A percentile compares a stretch with the other conserved stretches of the same genome.
These are phyloP conservation scores for Ophiocordyceps camponoti-leonardi DNA, from an alignment of 2,329 filamentous ascomycete genomes.

Conservation along the genomic window DNA sequence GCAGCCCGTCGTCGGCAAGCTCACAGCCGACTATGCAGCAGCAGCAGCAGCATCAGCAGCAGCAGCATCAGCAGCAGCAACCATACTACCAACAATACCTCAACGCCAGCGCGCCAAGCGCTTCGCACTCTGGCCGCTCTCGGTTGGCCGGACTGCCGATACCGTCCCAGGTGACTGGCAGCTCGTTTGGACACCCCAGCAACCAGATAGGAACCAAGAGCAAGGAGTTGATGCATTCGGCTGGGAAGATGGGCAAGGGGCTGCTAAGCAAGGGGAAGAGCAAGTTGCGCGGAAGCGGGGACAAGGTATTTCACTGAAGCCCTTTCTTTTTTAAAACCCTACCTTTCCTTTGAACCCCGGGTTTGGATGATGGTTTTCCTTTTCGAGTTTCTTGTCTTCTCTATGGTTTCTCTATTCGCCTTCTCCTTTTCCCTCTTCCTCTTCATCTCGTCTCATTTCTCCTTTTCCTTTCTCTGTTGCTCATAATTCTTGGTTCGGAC, in stretches of 20 bases:
- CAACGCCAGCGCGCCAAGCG: conserved; percentile 21
- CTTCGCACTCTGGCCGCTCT: conserved; percentile 16
- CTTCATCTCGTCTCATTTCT: conserved; percentile 1
- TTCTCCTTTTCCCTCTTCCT: not conserved
- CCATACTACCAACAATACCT: conserved; percentile 40
- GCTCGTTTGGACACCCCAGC: conserved; percentile 34
- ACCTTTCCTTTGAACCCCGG: conserved; percentile 2
- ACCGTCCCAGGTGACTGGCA: conserved; percentile 21
- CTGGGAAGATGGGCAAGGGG: conserved; percentile 80
- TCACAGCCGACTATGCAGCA: conserved; percentile 8
- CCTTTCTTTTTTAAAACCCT: conserved; percentile 12
- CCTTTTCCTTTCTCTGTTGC: not conserved
- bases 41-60: conserved; percentile 12
- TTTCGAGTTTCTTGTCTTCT: no score
- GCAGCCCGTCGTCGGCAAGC: conserved; percentile 8
- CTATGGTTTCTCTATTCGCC: not conserved
- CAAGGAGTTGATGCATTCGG: conserved; percentile 76
- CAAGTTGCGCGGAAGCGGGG: conserved; percentile 56
- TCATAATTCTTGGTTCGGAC: not conserved
- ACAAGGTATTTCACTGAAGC: conserved; percentile 73
- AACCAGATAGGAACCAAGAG: conserved; percentile 63
- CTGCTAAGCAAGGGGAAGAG: conserved; percentile 80
- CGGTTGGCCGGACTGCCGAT: conserved; percentile 17
- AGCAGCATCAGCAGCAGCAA: conserved; percentile 17
- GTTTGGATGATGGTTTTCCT: no score